phyloP scores from a whole-genome alignment of 2,329 filamentous ascomycete species.

The Pseudogymnoascus sp. region DNA sequence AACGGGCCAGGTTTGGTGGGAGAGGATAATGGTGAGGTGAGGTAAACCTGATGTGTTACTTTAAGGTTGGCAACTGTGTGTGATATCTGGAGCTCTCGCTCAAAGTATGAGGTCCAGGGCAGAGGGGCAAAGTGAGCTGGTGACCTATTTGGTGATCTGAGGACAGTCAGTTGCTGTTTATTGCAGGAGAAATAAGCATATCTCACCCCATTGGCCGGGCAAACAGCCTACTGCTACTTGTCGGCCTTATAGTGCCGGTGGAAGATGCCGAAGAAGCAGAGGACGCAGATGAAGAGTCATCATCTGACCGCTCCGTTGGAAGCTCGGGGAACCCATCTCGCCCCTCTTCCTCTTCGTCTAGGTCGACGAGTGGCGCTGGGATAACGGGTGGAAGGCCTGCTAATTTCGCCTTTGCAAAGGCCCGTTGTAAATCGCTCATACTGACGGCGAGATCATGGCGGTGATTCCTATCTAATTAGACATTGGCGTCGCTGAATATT shows the following conservation, averaged over 20 bases:
- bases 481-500: not conserved
- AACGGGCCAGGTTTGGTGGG: conserved; percentile 67
- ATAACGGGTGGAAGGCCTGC: conserved; percentile 51
- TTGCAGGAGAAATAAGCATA: conserved; percentile 10
- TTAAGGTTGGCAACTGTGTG: conserved; percentile 34
- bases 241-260: conserved; percentile 82
- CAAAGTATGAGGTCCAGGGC: conserved; percentile 84
- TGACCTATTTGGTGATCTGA: conserved; percentile 26
- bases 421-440: conserved; percentile 77
- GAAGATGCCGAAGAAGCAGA: conserved; percentile 84
- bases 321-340: conserved; percentile 34
- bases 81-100: conserved; percentile 72
- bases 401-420: conserved; percentile 71
- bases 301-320: conserved; percentile 36
- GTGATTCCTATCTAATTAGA: not conserved
- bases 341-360: conserved; percentile 44
- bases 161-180: conserved; percentile 10
- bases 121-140: conserved; percentile 26
- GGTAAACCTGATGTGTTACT: conserved; percentile 74
- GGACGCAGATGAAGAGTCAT: conserved; percentile 64
- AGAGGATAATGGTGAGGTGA: conserved; percentile 79
- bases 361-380: conserved; percentile 42
- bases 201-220: conserved; percentile 58
- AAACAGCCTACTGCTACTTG: conserved; percentile 64
- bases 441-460: conserved; percentile 17